Percentiles rank a stretch among this genome's conserved stretches.
Evolutionary conservation across 2,329 filamentous ascomycete species (phyloP).

Genomic region (Sphaerulina populicola): DNA sequence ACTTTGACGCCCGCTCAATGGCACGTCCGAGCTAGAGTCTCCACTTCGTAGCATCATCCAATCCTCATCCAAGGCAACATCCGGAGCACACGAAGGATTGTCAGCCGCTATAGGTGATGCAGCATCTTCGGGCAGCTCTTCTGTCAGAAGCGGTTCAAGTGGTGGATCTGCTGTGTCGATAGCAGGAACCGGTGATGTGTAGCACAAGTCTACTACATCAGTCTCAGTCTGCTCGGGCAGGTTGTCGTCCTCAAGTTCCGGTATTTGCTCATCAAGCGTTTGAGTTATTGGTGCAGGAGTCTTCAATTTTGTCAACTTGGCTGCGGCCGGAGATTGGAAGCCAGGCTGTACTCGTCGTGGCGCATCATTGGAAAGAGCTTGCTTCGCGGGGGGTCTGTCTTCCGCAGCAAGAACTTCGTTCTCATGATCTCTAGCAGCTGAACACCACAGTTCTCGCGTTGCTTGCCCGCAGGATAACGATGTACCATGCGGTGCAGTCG

Average conservation of each 20-base stretch:
- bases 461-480: constrained; percentile 27
- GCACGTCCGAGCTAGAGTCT: constrained; percentile 2
- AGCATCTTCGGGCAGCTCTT: background rate
- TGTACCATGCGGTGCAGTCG: constrained; percentile 27
- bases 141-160: background rate
- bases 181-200: constrained; percentile 6
- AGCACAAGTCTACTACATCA: constrained; percentile 10
- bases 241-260: background rate
- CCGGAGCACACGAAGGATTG: background rate
- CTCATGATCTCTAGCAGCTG: constrained; percentile 57
- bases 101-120: background rate
- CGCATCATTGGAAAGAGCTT: background rate
- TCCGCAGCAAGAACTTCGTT: constrained; percentile 34
- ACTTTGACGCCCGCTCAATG: background rate
- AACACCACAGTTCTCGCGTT: constrained; percentile 55
- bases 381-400: background rate
- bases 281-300: too few species aligned
- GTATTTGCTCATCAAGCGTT: too few species aligned
- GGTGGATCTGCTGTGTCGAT: background rate
- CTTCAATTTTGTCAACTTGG: background rate
- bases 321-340: background rate
- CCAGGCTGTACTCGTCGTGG: background rate
- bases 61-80: background rate
- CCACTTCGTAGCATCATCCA: background rate
- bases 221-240: background rate